Base-by-base conservation (phyloP, 192 early-diverging fungal genomes). In the Lobosporangium transversale region DNA sequence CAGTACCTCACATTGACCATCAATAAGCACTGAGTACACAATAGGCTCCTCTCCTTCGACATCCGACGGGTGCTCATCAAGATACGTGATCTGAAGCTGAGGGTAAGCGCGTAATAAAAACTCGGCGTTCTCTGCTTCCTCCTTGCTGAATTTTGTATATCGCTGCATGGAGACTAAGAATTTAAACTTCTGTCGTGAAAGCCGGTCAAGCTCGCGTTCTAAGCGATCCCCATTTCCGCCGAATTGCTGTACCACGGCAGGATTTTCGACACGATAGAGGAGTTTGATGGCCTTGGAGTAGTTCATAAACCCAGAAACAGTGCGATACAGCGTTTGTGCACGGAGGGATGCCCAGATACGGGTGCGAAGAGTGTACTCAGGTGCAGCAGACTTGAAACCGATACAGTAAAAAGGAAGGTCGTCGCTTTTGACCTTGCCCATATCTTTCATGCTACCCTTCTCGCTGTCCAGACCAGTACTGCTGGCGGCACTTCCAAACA, bases 261-360 rank as follows among this genome's bases (percentile, higher is more conserved):
- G 93, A 54, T 91, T 91, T 68, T 94, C 93, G 26, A 93, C 86
- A 20, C 90, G 86, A 62, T 93, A 92, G 21, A 93, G 79, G 6
- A 93, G 80, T 73, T 91, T 90, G 73, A 95, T 88, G 1, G 93
- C 94, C 80, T 93, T 94, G 65, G 85, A 80, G 62, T 95, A 95
- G 70, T 95, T 94, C 89, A 94, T 92, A 65, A 94, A 93, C 21
- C 93, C 94, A 31, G 89, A 90, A 35, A 94, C 88, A 9, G 94
- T 95, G 47, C 94, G 89, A 67, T 92, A 95, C 48, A 95, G 83
- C 0, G 94, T 94, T 78, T 95, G 93, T 27, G 90, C 88, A 27
- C 94, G 90, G 31, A 94, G 69, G 24, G 94, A 95, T 11, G 93
- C 92, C 94, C 94, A 95, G 49, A 94, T 93, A 27, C 94, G 91